These are phyloP conservation scores for Leucogyrophana mollusca DNA, from an alignment of 768 basidiomycete genomes.

Conservation along the genomic window DNA sequence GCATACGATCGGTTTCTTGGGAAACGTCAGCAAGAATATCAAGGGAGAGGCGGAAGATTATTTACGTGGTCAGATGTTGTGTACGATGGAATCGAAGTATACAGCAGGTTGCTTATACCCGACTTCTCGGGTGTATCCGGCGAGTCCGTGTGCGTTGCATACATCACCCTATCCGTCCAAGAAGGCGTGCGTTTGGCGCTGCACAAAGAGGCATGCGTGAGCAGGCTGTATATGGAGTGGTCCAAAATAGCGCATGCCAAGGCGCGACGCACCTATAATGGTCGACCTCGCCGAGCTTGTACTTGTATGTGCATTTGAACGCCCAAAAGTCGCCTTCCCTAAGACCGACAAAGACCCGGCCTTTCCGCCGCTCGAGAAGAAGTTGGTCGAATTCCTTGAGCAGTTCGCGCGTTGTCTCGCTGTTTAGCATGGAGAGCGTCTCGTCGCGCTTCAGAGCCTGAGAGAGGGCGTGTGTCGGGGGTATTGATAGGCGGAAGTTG, in stretches of 20 bases:
- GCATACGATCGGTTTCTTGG: slow-evolving; percentile 83
- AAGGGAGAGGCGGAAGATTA: not conserved
- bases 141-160: slow-evolving; percentile 71
- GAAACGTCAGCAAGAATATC: slow-evolving; percentile 4
- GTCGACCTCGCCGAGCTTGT: slow-evolving; percentile 76
- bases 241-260: slow-evolving; percentile 1
- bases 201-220: slow-evolving; percentile 6
- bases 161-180: slow-evolving; percentile 93
- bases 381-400: slow-evolving; percentile 78
- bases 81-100: slow-evolving; percentile 80
- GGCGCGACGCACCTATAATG: slow-evolving; percentile 62
- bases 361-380: slow-evolving; percentile 56
- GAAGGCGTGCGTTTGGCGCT: slow-evolving; percentile 76
- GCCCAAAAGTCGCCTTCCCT: slow-evolving; percentile 85
- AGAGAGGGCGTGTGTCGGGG: slow-evolving; percentile 49
- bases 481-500: slow-evolving; percentile 82
- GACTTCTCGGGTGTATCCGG: slow-evolving; percentile 50
- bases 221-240: not conserved
- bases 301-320: slow-evolving; percentile 93
- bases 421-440: slow-evolving; percentile 38
- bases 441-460: slow-evolving; percentile 34
- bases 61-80: slow-evolving; percentile 79
- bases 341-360: slow-evolving; percentile 68
- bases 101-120: slow-evolving; percentile 62
- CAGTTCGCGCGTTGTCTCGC: slow-evolving; percentile 53